Evolutionary conservation across 208 protist species (phyloP).

Genomic region (Balamuthia mandrillaris): DNA sequence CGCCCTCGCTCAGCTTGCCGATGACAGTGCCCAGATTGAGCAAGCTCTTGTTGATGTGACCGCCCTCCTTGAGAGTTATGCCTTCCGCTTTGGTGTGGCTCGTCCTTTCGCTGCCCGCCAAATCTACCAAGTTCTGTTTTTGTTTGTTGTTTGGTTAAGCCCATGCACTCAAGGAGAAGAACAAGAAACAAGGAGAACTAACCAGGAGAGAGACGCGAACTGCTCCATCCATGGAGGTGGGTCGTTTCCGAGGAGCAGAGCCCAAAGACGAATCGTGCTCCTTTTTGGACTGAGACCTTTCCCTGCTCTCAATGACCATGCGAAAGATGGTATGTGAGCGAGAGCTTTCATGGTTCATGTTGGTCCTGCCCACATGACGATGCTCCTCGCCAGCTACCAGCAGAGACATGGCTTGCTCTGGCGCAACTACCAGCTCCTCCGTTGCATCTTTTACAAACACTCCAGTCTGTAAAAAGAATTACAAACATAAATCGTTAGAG

Average conservation of each 20-base stretch:
- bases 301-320: slow-evolving; percentile 61
- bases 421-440: slow-evolving; percentile 48
- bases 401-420: slow-evolving; percentile 43
- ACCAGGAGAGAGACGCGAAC: slow-evolving; percentile 38
- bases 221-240: slow-evolving; percentile 26
- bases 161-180: not conserved
- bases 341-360: slow-evolving; percentile 91
- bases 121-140: slow-evolving; percentile 89
- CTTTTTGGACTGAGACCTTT: not conserved
- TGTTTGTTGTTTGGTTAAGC: not conserved
- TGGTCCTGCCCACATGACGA: slow-evolving; percentile 75
- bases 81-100: slow-evolving; percentile 86
- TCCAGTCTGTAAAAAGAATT: not conserved
- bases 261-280: not conserved
- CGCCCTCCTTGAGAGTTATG: slow-evolving; percentile 87
- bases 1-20: slow-evolving; percentile 60
- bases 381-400: slow-evolving; percentile 45
- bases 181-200: not conserved
- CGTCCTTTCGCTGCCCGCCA: slow-evolving; percentile 92
- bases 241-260: not conserved
- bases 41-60: slow-evolving; percentile 93
- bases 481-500: not conserved
- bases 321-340: slow-evolving; percentile 94
- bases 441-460: slow-evolving; percentile 51
- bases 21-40: slow-evolving; percentile 81